These are phyloP conservation scores for Neurospora sp. DNA, from an alignment of 495 filamentous ascomycete genomes.

Conservation along the genomic window DNA sequence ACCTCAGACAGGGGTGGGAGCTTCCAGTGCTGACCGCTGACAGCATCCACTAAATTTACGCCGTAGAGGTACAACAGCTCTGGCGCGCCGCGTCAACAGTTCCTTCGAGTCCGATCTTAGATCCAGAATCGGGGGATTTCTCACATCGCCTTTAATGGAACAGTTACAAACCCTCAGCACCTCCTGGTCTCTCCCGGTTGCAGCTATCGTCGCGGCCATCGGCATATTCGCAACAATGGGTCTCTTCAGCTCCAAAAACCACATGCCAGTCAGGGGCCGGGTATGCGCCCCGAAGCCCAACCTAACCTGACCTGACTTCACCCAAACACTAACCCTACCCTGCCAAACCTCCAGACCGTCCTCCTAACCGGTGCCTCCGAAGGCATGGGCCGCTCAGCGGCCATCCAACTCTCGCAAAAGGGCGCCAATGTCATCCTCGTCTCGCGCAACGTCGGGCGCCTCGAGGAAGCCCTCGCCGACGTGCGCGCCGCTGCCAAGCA, in stretches of 20 bases:
- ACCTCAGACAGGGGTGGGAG: neutral
- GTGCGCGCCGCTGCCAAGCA: conserved; percentile 54
- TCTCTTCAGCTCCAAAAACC: conserved; percentile 54
- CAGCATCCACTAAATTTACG: neutral
- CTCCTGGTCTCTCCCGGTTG: conserved; percentile 14
- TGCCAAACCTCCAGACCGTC: conserved; percentile 47
- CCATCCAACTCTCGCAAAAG: conserved; percentile 61
- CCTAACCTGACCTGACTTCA: neutral
- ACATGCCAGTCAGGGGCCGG: conserved; percentile 71
- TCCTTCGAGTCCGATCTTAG: neutral
- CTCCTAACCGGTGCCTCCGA: conserved; percentile 88
- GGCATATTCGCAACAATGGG: conserved; percentile 45
- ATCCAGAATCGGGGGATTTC: neutral
- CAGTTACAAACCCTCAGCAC: conserved; percentile 4
- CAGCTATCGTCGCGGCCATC: conserved; percentile 35
- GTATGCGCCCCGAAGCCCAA: conserved; percentile 34
- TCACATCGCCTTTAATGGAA: conserved; percentile 8
- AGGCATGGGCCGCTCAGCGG: conserved; percentile 75
- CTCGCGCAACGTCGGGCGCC: conserved; percentile 63
- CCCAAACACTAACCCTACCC: neutral
- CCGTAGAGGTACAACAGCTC: neutral
- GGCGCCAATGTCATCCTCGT: conserved; percentile 84
- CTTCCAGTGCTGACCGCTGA: neutral
- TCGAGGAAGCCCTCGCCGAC: conserved; percentile 58
- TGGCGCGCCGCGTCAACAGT: neutral